Conservation (phyloP, 345 rosid species). For the Chamaenerion angustifolium region DNA sequence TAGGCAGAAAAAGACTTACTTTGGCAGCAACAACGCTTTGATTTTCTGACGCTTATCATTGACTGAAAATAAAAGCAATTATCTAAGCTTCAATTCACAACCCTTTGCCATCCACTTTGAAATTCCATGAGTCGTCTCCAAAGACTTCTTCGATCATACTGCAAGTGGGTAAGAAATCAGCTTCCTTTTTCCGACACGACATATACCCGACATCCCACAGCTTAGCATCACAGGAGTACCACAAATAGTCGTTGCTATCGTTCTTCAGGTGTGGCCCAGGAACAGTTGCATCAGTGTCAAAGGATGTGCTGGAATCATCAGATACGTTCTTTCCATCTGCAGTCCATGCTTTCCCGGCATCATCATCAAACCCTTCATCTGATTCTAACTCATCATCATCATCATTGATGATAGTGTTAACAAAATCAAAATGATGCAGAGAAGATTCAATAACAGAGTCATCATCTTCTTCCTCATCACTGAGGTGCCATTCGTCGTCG, state of each 20-base stretch:
- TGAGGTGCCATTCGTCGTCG: constrained; percentile 67
- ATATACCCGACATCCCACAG: constrained; percentile 29
- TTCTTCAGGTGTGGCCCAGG: constrained; percentile 4
- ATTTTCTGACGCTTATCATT: too few species aligned
- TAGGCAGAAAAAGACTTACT: too few species aligned
- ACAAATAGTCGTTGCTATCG: constrained; percentile 12
- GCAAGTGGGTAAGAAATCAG: constrained; percentile 37
- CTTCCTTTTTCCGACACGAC: constrained; percentile 13
- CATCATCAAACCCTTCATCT: constrained; percentile 7
- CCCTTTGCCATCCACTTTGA: constrained; percentile 10
- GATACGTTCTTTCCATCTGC: constrained; percentile 6
- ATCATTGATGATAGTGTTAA: constrained; percentile 10
- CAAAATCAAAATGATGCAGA: constrained; percentile 9
- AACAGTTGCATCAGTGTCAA: constrained; percentile 10
- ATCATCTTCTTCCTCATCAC: constrained; percentile 27
- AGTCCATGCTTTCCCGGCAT: too few species aligned
- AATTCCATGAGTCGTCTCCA: constrained; percentile 32
- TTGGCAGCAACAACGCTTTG: too few species aligned
- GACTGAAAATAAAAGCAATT: too few species aligned
- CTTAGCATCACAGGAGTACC: constrained; percentile 24
- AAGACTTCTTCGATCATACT: constrained; percentile 47
- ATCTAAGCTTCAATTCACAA: neutral
- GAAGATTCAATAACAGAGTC: constrained; percentile 46
- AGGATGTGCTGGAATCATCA: constrained; percentile 29
- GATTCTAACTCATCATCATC: constrained; percentile 17